Evolutionary conservation across 768 basidiomycete genomes (phyloP).

Genomic region (Trametes cinnabarina): DNA sequence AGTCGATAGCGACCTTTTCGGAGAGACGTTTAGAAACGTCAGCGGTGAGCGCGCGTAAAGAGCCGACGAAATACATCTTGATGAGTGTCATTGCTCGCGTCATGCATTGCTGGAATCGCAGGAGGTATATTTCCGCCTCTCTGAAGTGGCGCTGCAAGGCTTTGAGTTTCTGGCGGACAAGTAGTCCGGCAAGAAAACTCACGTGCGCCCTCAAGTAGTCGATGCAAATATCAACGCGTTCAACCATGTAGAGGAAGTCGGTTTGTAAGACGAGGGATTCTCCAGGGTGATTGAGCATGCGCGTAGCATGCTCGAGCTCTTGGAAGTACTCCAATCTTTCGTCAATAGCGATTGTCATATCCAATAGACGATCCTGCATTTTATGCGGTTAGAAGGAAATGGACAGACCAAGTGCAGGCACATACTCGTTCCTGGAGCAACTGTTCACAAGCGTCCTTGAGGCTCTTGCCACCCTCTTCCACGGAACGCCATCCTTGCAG

Average conservation of each 20-base stretch:
- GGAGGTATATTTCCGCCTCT: constrained; percentile 91
- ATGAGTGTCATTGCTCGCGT: constrained; percentile 97
- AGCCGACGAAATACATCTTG: constrained; percentile 93
- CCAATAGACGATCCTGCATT: constrained; percentile 71
- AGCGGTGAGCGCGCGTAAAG: constrained; percentile 70
- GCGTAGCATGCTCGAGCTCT: constrained; percentile 88
- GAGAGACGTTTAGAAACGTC: constrained; percentile 75
- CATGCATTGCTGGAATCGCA: constrained; percentile 98
- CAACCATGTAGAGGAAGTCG: constrained; percentile 95
- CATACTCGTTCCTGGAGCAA: constrained; percentile 86
- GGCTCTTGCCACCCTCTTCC: constrained; percentile 86
- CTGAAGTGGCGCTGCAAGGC: constrained; percentile 75
- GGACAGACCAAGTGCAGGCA: constrained; percentile 7
- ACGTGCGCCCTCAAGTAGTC: constrained; percentile 87
- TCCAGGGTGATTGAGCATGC: constrained; percentile 92
- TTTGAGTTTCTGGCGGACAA: not conserved
- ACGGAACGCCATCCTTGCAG: constrained; percentile 82
- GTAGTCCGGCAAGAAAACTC: constrained; percentile 30
- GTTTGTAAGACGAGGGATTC: constrained; percentile 86
- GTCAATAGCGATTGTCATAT: constrained; percentile 80
- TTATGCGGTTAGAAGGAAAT: not conserved
- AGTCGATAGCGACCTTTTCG: constrained; percentile 60
- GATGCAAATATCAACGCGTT: constrained; percentile 91
- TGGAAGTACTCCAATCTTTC: constrained; percentile 88
- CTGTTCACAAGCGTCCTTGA: constrained; percentile 89